Conservation (phyloP, 371 early-diverging fungal genomes). For the Apophysomyces elegans region DNA sequence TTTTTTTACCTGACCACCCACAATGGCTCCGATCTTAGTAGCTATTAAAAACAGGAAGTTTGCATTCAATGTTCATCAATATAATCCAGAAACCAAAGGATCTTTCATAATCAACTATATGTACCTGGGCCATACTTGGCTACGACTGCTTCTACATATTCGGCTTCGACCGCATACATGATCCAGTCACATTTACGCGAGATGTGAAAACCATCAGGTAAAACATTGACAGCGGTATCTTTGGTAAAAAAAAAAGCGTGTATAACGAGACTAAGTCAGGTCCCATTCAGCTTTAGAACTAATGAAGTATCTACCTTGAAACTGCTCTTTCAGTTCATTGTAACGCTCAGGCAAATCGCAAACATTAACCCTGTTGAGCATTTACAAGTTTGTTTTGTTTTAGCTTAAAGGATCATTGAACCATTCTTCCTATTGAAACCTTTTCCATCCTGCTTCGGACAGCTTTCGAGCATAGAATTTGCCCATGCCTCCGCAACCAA, state of each 20-base stretch:
- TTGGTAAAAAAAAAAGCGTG: not conserved
- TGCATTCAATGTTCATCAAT: too few species aligned
- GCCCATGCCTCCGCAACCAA: constrained; percentile 95
- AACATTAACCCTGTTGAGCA: constrained; percentile 67
- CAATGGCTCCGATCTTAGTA: constrained; percentile 88
- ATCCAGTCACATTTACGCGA: constrained; percentile 87
- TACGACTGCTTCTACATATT: constrained; percentile 82
- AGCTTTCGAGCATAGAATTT: constrained; percentile 83
- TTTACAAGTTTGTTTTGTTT: not conserved
- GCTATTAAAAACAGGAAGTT: constrained; percentile 45
- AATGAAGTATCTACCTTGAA: constrained; percentile 46
- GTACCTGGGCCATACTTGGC: constrained; percentile 83
- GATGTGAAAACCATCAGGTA: constrained; percentile 83
- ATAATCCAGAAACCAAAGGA: too few species aligned
- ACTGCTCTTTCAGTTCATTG: constrained; percentile 64
- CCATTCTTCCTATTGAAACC: constrained; percentile 33
- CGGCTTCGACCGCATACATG: constrained; percentile 95
- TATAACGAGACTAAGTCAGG: not conserved
- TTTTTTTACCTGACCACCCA: constrained; percentile 70
- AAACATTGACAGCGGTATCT: constrained; percentile 68
- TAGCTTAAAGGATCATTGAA: not conserved
- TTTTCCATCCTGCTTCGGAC: constrained; percentile 78
- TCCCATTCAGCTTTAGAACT: not conserved
- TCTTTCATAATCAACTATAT: not conserved
- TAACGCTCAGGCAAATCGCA: constrained; percentile 85